A percentile compares a stretch with the other conserved stretches of the same genome.
Evolutionary conservation across 106 monocot species (phyloP).

Genomic region (Agapanthus africanus): DNA sequence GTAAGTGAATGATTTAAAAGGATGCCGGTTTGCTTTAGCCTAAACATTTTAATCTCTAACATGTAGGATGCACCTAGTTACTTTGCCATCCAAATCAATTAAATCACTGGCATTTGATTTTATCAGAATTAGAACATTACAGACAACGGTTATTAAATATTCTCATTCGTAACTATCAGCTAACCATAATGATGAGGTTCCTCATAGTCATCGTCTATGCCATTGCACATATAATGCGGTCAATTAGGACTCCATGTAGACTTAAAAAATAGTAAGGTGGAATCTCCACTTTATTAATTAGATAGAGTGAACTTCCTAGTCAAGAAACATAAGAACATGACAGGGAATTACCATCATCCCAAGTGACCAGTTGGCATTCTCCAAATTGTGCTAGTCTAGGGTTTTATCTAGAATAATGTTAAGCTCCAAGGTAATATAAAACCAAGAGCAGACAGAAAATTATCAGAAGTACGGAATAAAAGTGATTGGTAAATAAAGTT

Average conservation of each 20-base stretch:
- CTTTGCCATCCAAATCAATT: not conserved
- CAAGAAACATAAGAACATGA: too few relatives aligned
- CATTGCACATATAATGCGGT: too few relatives aligned
- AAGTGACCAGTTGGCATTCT: not conserved
- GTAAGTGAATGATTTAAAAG: not conserved
- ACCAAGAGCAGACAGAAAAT: not conserved
- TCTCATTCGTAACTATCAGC: not conserved
- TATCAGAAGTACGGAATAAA: not conserved
- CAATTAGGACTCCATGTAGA: too few relatives aligned
- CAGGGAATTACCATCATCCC: too few relatives aligned
- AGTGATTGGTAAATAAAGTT: not conserved
- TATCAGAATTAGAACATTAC: not conserved
- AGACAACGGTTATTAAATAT: not conserved
- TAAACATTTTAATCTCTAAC: not conserved
- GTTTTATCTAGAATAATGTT: too few relatives aligned
- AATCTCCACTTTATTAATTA: too few relatives aligned
- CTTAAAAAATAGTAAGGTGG: too few relatives aligned
- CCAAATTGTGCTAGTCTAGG: not conserved
- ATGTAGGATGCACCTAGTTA: too few relatives aligned
- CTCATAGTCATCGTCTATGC: too few relatives aligned
- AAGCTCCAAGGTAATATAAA: too few relatives aligned
- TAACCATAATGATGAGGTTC: not conserved
- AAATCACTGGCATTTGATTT: not conserved
- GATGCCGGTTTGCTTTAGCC: not conserved
- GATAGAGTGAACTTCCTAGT: too few relatives aligned